phyloP scores from a whole-genome alignment of 148 eudicot genomes.

The Spergularia bocconei region DNA sequence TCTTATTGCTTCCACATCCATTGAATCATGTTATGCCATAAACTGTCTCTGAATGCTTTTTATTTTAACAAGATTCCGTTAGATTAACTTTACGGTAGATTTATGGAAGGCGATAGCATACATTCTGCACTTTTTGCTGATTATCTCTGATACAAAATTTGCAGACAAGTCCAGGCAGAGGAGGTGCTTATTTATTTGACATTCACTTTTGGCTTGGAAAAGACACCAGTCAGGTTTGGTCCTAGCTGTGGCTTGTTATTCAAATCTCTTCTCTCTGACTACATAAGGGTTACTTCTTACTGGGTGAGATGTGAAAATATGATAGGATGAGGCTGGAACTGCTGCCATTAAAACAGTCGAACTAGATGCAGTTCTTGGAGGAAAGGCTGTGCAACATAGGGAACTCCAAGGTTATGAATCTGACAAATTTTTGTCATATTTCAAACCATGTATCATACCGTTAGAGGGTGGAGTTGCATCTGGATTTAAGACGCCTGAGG shows the following conservation, averaged over 20 bases:
- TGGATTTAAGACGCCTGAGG: constrained; percentile 84
- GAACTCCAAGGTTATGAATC: constrained; percentile 93
- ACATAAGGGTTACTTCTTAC: constrained; percentile 8
- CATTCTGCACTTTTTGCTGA: constrained; percentile 3
- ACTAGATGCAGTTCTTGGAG: constrained; percentile 90
- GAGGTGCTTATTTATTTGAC: constrained; percentile 88
- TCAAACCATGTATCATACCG: constrained; percentile 91
- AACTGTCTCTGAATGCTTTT: background rate
- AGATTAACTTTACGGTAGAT: background rate
- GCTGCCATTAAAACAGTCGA: constrained; percentile 98
- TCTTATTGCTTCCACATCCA: background rate
- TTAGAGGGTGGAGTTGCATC: constrained; percentile 96
- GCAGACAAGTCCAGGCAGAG: constrained; percentile 82
- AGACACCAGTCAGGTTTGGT: constrained; percentile 91
- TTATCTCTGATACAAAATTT: constrained; percentile 14
- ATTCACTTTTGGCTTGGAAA: constrained; percentile 99
- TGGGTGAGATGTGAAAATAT: constrained; percentile 10
- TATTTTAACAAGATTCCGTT: background rate
- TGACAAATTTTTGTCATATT: constrained; percentile 93
- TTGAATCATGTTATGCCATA: background rate
- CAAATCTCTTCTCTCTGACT: constrained; percentile 3
- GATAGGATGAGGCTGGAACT: constrained; percentile 95
- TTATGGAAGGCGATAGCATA: background rate
- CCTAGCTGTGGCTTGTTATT: constrained; percentile 7
- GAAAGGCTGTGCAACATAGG: constrained; percentile 91